These are phyloP conservation scores for Rhodamnia rubescens DNA, from an alignment of 345 rosid species.

Conservation along the genomic window DNA sequence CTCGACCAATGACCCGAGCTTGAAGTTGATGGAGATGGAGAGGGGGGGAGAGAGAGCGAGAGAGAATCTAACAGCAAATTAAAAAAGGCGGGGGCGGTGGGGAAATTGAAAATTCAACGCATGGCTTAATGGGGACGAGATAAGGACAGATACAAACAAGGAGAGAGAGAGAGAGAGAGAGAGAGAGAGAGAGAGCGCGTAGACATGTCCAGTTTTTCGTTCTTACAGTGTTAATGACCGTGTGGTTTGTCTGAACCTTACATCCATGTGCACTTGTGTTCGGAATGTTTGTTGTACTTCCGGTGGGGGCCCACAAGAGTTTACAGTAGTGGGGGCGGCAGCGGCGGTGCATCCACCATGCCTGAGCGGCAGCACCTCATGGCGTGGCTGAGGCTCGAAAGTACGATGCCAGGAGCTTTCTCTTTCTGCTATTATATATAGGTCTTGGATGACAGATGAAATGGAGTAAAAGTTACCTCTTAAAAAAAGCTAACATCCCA, in stretches of 20 bases:
- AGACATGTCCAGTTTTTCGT: not conserved
- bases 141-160: not conserved
- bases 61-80: not conserved
- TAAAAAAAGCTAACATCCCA: no score
- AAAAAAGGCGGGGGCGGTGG: not conserved
- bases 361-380: not conserved
- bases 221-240: not conserved
- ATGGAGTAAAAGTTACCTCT: not conserved
- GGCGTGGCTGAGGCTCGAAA: not conserved
- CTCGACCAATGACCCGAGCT: not conserved
- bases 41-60: not conserved
- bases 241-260: not conserved
- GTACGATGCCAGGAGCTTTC: not conserved
- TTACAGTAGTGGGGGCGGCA: not conserved
- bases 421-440: not conserved
- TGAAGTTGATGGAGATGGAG: not conserved
- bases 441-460: not conserved
- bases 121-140: not conserved
- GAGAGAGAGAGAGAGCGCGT: not conserved
- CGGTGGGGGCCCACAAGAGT: not conserved
- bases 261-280: not conserved
- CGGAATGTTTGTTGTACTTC: not conserved
- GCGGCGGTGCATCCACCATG: not conserved
- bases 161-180: not conserved
- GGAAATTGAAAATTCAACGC: not conserved